phyloP scores from a whole-genome alignment of 257 asterid species.

The Haberlea rhodopensis region DNA sequence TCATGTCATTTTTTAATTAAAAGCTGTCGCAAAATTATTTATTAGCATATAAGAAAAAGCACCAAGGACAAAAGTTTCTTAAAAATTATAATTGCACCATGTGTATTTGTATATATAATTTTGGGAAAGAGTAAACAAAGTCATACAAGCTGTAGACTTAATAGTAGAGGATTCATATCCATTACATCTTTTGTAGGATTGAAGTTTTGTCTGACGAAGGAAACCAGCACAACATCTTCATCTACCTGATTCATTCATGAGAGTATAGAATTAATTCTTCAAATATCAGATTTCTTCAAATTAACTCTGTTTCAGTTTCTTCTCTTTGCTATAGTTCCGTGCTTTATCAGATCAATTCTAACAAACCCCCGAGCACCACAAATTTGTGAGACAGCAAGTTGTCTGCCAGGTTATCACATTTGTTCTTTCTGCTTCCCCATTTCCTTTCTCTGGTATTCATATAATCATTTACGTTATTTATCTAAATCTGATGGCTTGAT shows the following conservation, averaged over 20 bases:
- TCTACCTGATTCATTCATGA: conserved; percentile 53
- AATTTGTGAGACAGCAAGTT: conserved; percentile 84
- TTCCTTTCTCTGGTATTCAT: conserved; percentile 4
- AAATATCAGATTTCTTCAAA: conserved; percentile 1
- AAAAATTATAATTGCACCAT: not conserved
- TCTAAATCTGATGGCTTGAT: conserved; percentile 24
- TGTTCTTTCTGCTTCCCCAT: not conserved
- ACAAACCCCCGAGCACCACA: conserved; percentile 87
- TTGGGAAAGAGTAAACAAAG: too few species aligned
- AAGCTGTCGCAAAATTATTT: not conserved
- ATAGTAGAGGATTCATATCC: too few species aligned
- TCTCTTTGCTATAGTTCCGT: conserved; percentile 49
- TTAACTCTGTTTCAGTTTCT: conserved; percentile 9
- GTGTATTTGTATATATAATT: not conserved
- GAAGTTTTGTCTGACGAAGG: conserved; percentile 37
- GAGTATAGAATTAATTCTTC: too few species aligned
- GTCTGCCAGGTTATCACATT: conserved; percentile 64
- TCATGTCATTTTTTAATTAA: conserved; percentile 22
- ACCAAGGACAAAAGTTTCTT: not conserved
- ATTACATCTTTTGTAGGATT: conserved; percentile 31
- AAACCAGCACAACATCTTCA: conserved; percentile 55
- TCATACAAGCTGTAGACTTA: too few species aligned
- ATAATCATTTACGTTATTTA: conserved; percentile 1
- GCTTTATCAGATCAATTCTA: conserved; percentile 96
- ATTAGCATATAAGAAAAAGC: conserved; percentile 8